Base-by-base conservation (phyloP, 140 eudicot species). In the Erigeron philadelphicus region DNA sequence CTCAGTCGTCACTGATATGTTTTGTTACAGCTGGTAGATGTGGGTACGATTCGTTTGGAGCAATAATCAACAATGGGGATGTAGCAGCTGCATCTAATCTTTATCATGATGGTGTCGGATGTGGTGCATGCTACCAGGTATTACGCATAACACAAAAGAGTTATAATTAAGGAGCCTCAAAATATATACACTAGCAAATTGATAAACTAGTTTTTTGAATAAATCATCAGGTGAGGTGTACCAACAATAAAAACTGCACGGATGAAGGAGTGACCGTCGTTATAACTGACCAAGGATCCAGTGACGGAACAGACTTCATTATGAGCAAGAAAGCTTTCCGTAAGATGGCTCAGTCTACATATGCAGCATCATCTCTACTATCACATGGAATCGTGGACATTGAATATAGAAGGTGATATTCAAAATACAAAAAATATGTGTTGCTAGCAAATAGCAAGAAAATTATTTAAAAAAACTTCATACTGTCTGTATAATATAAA, bases 121-220 rank as follows among this genome's bases (percentile, higher is more conserved):
- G 96, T 65, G 96, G 96, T 78, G 88, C 96, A 55, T 89, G 96
- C 71, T 86, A 86, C 73, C 95, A 89, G 89, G 96, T 78, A 60
- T 47, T 68, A 76, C 68, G 48, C 65, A 52, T 44, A 48, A 40
- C 18, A 35, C 35, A 47, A 35, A 18, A 1, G 25, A 21, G 25
- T 21, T 0, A 0, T 1, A 21, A 61, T 40, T n/a, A 10, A 61
- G 0, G 41, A 59, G n/a, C 41, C 0, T 75, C 1, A 18, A 3
- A 12, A 38, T 35, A 35, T 9, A 17, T 47, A 31, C 38, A 31
- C 5, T 31, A 59, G 60, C 25, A 6, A 66, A 49, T 41, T 52
- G 19, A 46, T 38, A 46, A 61, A 41, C 15, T 9, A 38, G 4
- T 47, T 19, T 64, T 23, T 21, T 44, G 6, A 17, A 6, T 41